These are phyloP conservation scores for Agarophyton chilense DNA, from an alignment of 23 red algal genomes.

Conservation along the genomic window DNA sequence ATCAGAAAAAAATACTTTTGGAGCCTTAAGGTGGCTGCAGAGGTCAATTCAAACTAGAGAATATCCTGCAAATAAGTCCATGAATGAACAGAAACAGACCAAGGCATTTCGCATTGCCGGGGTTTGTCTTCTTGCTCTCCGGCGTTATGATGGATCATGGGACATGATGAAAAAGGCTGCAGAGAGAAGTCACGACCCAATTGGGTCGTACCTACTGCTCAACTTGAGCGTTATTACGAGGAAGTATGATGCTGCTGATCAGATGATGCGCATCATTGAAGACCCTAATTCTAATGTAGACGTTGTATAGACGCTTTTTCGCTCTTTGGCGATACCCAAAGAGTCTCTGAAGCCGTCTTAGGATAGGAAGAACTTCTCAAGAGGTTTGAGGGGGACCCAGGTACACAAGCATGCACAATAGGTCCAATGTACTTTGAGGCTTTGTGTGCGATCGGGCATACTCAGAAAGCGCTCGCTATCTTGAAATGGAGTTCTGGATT, in stretches of 20 bases:
- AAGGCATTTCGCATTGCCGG: conserved; percentile 60
- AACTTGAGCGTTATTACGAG: conserved; percentile 68
- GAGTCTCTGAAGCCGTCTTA: conserved; percentile 54
- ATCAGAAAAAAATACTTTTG: conserved; percentile 48
- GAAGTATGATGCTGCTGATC: conserved; percentile 19
- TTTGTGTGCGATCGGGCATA: conserved; percentile 20
- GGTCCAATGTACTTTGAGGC: conserved; percentile 63
- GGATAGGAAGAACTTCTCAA: conserved; percentile 52
- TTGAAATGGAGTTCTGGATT: conserved; percentile 27
- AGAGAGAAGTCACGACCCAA: conserved; percentile 54
- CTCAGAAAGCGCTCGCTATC: conserved; percentile 29
- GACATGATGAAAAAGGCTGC: conserved; percentile 67
- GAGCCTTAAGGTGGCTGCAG: conserved; percentile 63
- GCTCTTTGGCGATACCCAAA: conserved; percentile 61
- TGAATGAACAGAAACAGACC: conserved; percentile 61
- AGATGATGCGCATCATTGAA: conserved; percentile 44
- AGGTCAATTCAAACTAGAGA: conserved; percentile 62
- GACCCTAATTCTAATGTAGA: conserved; percentile 44
- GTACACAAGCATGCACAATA: conserved; percentile 13
- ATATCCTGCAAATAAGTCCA: conserved; percentile 18
- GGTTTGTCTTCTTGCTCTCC: conserved; percentile 67
- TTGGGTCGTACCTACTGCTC: conserved; percentile 66
- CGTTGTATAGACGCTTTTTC: conserved; percentile 50
- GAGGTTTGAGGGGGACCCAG: conserved; percentile 25
- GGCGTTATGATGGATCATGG: conserved; percentile 66